Evolutionary conservation across 2,329 filamentous ascomycete species (phyloP), one percentile per base, ranked within the genome.

Genomic region (Ophiostoma pallidulum): DNA sequence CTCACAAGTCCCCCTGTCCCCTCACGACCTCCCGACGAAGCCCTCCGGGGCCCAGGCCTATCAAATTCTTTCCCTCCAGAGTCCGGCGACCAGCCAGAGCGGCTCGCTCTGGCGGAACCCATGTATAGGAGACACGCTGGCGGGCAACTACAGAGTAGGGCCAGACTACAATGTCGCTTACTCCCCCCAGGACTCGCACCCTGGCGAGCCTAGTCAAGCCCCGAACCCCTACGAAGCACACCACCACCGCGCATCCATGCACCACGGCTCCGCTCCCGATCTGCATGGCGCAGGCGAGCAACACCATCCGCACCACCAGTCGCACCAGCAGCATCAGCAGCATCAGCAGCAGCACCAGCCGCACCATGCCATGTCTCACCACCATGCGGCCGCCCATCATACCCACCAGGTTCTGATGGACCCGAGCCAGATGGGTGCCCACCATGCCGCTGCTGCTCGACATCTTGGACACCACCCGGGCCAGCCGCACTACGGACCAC

Each of bases 91-190:
- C 80, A 80, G 80, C 78, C 78, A 80, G 80, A 77, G 81, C 80
- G 79, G 71, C 69, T 75, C 74, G 80, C 80, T 84, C 81, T 84
- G 80, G 81, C 79, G 78, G 78, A 75, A 78, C 78, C 78, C 75
- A 84, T 84, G 79, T 68, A 76, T 77, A 68, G 76, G 72, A 73
- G 77, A 70, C 76, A 83, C 77, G 72, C 78, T 84, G 78, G 80
- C 79, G 74, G 75, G 78, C 74, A 79, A 81, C 68, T 86, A 86
- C 73, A 78, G 80, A 75, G 73, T 78, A 69, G 75, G 74, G 62
- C 64, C 70, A 65, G 78, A 81, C 72, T 84, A 84, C 74, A 77
- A 82, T 77, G 80, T 85, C 75, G 78, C 83, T 65, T 86, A 84
- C 71, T 74, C 80, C 69, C 71, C 78, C 64, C 81, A 83, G 70